Conservation (phyloP, 306 rosid genomes). For the Corylus heterophylla region DNA sequence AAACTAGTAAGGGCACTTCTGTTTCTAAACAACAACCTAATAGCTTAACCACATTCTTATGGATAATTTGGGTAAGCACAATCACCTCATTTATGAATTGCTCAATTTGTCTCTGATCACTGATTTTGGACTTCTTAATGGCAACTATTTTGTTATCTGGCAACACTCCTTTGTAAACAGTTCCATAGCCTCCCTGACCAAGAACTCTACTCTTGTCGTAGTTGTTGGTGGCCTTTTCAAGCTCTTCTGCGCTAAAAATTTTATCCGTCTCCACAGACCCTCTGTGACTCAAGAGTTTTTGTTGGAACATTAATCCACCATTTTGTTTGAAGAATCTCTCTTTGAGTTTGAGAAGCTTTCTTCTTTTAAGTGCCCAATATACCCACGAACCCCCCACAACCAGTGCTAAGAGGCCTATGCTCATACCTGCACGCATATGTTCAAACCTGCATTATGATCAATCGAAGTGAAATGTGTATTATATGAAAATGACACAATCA, state of each 20-base stretch:
- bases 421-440: slow-evolving; percentile 18
- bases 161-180: slow-evolving; percentile 44
- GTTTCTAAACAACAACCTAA: slow-evolving; percentile 61
- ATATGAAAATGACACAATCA: no score
- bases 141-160: slow-evolving; percentile 28
- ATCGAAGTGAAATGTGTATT: no score
- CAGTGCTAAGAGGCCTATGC: slow-evolving; percentile 7
- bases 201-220: slow-evolving; percentile 27
- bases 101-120: slow-evolving; percentile 33
- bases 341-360: slow-evolving; percentile 33
- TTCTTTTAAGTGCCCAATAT: slow-evolving; percentile 28
- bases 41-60: slow-evolving; percentile 48
- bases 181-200: slow-evolving; percentile 47
- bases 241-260: slow-evolving; percentile 23
- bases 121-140: slow-evolving; percentile 46
- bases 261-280: slow-evolving; percentile 9
- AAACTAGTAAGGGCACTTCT: slow-evolving; percentile 53
- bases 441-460: no score
- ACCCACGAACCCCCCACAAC: slow-evolving; percentile 24
- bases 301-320: slow-evolving; percentile 45
- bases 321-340: slow-evolving; percentile 38
- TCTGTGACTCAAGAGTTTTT: slow-evolving; percentile 20
- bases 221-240: slow-evolving; percentile 14
- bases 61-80: slow-evolving; percentile 47
- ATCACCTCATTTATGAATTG: slow-evolving; percentile 52